Conservation (phyloP, 371 early-diverging fungal species). For the Furculomyces boomerangus region DNA sequence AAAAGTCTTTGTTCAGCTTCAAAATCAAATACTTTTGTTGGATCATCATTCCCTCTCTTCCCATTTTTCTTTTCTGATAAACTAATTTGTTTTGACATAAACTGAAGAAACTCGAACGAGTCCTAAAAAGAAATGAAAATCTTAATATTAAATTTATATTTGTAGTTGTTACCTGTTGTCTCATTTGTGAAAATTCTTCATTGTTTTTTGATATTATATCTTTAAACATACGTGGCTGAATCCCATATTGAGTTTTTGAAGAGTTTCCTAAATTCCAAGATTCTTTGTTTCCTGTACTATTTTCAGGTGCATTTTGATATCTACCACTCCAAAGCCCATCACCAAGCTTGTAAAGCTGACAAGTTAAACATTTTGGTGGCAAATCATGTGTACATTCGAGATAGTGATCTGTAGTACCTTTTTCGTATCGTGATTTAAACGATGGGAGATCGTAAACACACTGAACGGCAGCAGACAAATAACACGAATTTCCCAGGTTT, state of each 20-base stretch:
- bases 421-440: slow-evolving; percentile 34
- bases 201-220: slow-evolving; percentile 70
- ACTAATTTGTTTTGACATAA: slow-evolving; percentile 46
- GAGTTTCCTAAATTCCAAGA: slow-evolving; percentile 6
- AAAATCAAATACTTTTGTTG: slow-evolving; percentile 60
- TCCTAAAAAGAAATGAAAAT: slow-evolving; percentile 28
- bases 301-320: slow-evolving; percentile 39
- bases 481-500: slow-evolving; percentile 95
- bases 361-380: slow-evolving; percentile 63
- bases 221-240: slow-evolving; percentile 83
- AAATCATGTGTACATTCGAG: slow-evolving; percentile 29
- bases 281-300: too few species aligned
- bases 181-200: slow-evolving; percentile 84
- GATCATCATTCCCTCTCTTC: slow-evolving; percentile 26
- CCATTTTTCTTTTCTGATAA: slow-evolving; percentile 44
- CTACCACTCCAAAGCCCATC: slow-evolving; percentile 78
- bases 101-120: slow-evolving; percentile 84
- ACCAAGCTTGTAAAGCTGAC: slow-evolving; percentile 78
- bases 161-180: slow-evolving; percentile 73
- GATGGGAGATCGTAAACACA: slow-evolving; percentile 52
- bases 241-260: slow-evolving; percentile 37
- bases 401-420: slow-evolving; percentile 37
- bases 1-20: slow-evolving; percentile 60
- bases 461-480: slow-evolving; percentile 87
- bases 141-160: too few species aligned